phyloP scores from a whole-genome alignment of 805 yeast species.

The Danielozyma ontarioensis region DNA sequence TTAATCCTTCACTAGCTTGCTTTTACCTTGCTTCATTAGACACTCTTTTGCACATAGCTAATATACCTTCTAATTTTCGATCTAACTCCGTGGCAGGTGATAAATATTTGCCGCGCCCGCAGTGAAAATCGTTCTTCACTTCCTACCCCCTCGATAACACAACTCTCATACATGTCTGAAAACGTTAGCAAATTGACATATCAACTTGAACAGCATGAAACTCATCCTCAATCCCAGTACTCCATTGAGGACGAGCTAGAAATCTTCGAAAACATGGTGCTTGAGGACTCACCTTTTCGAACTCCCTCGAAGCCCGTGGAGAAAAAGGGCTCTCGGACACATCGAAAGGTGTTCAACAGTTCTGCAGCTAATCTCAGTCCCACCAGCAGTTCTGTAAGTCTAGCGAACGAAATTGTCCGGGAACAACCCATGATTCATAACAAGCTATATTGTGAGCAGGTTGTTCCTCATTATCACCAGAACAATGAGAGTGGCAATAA shows the following conservation, averaged over 20 bases:
- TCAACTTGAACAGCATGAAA: neutral
- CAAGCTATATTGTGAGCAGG: conserved; percentile 24
- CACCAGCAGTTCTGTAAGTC: conserved; percentile 1
- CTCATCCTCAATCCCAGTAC: neutral
- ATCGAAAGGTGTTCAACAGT: neutral
- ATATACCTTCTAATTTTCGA: too few relatives aligned
- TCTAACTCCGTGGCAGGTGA: too few relatives aligned
- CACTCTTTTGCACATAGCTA: too few relatives aligned
- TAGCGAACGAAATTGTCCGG: conserved; percentile 1
- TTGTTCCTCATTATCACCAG: conserved; percentile 1
- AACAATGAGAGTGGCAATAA: too few relatives aligned
- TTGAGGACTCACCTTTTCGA: too few relatives aligned
- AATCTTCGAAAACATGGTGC: neutral
- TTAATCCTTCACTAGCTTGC: too few relatives aligned
- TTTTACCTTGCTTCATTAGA: too few relatives aligned
- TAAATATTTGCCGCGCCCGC: too few relatives aligned
- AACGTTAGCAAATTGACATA: neutral
- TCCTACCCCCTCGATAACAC: too few relatives aligned
- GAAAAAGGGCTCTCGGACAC: neutral
- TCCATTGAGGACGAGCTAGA: neutral
- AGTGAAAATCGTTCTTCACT: too few relatives aligned
- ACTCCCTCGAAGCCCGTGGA: too few relatives aligned
- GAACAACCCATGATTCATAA: conserved; percentile 24
- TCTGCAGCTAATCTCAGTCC: neutral
- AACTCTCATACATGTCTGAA: neutral